phyloP scores from a whole-genome alignment of 805 yeast species.

The Kodamaea jinghongensis region DNA sequence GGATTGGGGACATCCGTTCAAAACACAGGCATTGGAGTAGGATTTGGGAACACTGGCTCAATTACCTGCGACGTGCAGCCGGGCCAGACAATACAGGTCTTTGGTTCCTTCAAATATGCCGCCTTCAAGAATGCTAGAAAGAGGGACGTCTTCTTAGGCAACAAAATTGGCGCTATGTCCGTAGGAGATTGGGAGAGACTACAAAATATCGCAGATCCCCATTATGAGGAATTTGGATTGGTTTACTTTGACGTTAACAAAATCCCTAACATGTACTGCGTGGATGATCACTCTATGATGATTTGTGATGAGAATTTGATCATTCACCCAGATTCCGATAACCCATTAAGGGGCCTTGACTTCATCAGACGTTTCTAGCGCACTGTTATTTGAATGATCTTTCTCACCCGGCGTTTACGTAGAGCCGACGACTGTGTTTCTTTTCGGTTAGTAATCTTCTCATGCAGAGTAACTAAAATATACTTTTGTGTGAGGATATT shows the following conservation, averaged over 20 bases:
- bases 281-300: slow-evolving; percentile 11
- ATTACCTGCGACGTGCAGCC: slow-evolving; percentile 17
- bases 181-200: not conserved
- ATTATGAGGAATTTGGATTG: slow-evolving; percentile 13
- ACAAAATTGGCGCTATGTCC: not conserved
- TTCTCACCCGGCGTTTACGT: too few relatives aligned
- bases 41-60: slow-evolving; percentile 11
- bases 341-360: too few relatives aligned
- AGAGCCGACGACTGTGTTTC: too few relatives aligned
- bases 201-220: slow-evolving; percentile 4
- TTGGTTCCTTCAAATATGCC: slow-evolving; percentile 13
- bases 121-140: slow-evolving; percentile 15
- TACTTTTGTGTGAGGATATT: too few relatives aligned
- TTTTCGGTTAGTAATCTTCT: too few relatives aligned
- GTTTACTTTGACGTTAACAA: slow-evolving; percentile 14
- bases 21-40: not conserved
- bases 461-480: too few relatives aligned
- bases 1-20: slow-evolving; percentile 2
- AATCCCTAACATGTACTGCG: slow-evolving; percentile 17
- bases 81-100: slow-evolving; percentile 18
- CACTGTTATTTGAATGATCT: too few relatives aligned
- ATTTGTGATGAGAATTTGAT: slow-evolving; percentile 7
- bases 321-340: too few relatives aligned
- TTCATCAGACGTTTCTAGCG: too few relatives aligned
- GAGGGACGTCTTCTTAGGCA: slow-evolving; percentile 10